Base-by-base conservation (phyloP, 345 rosid species). In the Populus ilicifolia region DNA sequence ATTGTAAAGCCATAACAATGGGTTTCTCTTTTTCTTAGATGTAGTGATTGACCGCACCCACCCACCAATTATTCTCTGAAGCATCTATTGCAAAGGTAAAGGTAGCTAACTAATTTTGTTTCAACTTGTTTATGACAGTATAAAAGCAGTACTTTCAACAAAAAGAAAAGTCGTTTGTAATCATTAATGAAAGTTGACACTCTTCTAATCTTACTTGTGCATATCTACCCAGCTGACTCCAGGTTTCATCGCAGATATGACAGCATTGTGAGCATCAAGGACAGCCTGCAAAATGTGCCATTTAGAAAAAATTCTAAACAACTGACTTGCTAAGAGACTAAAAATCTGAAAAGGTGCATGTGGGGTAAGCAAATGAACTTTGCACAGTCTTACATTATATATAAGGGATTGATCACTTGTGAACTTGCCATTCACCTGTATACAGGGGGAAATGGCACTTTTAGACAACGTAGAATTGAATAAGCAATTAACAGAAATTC, bases 351-450 rank as follows among this genome's bases (percentile, higher is more conserved):
- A 41, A n/a, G 30, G 21, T 0, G 8, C 25, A 68, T 8, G 25
- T 25, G 23, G 71, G n/a, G 23, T 20, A n/a, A 6, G 10, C 12
- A 6, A 21, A 52, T 29, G 3, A 62, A 61, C 33, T 43, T 72
- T 18, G 35, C 50, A n/a, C 35, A 39, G 30, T 81, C 97, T 90
- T 85, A 94, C 98, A 75, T 90, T 91, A 81, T 94, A 94, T 81
- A 94, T 85, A 33, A 92, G 86, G 82, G 87, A 77, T 76, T 94
- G 96, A 84, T 90, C 91, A 35, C 90, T 90, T 33, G 98, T 90
- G 83, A 94, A 94, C 87, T 86, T 92, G 80, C 98, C 96, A 87
- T 94, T 94, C 48, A 94, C 96, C 98, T 94, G 90, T 78, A 83
- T 63, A 75, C 18, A 69, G 29, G 20, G 52, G 14, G 50, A 12